These are phyloP conservation scores for Basipetospora sp. DNA, from an alignment of 2,329 filamentous ascomycete species.

Conservation along the genomic window DNA sequence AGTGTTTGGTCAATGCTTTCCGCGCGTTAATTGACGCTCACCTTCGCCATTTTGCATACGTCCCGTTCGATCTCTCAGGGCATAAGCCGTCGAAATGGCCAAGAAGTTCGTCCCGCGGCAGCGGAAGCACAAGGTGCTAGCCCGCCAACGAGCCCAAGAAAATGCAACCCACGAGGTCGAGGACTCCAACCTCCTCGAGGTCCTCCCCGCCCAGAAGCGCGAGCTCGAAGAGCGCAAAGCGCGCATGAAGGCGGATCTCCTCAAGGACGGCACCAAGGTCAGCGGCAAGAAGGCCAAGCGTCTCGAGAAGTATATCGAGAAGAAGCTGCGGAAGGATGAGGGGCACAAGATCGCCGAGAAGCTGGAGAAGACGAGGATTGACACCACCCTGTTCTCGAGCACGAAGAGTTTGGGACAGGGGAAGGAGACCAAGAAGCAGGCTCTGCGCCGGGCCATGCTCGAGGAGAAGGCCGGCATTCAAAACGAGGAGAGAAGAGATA, in stretches of 20 bases:
- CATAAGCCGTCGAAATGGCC: constrained; percentile 29
- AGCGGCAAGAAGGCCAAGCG: constrained; percentile 53
- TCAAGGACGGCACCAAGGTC: constrained; percentile 36
- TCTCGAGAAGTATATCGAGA: constrained; percentile 61
- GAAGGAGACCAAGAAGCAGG: constrained; percentile 57
- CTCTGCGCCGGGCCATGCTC: constrained; percentile 45
- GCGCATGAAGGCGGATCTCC: constrained; percentile 38
- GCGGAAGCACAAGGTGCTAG: constrained; percentile 54
- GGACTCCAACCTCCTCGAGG: constrained; percentile 42
- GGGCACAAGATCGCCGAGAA: constrained; percentile 72
- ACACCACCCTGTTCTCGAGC: constrained; percentile 68
- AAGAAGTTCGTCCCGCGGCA: constrained; percentile 47
- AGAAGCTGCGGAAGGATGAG: constrained; percentile 87
- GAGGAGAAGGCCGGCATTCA: constrained; percentile 52
- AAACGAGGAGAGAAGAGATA: constrained; percentile 31
- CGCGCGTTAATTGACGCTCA: too few species aligned
- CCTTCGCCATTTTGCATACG: too few species aligned
- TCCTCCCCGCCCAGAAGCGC: constrained; percentile 28
- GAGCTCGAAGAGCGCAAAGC: constrained; percentile 40
- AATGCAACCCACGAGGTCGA: constrained; percentile 24
- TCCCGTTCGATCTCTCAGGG: too few species aligned
- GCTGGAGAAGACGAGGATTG: constrained; percentile 62
- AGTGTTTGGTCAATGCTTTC: too few species aligned
- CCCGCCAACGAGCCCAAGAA: constrained; percentile 40
- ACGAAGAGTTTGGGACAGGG: constrained; percentile 61